These are phyloP conservation scores for Alternaria sp. DNA, from an alignment of 2,329 filamentous ascomycete genomes.

Conservation along the genomic window DNA sequence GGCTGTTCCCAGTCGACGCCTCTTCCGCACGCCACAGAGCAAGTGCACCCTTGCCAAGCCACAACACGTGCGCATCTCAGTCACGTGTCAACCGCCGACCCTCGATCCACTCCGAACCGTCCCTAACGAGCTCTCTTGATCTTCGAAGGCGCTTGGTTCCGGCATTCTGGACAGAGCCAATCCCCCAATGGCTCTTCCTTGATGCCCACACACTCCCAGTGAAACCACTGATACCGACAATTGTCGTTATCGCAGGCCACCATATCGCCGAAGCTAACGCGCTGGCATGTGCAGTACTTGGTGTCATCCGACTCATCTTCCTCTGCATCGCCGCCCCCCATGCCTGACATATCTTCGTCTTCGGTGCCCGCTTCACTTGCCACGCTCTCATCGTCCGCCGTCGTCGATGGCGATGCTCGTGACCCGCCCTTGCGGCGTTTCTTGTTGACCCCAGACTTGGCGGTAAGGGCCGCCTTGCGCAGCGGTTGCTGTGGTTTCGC, in stretches of 20 bases:
- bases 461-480: constrained; percentile 44
- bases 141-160: constrained; percentile 48
- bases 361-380: constrained; percentile 53
- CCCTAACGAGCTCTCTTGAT: constrained; percentile 48
- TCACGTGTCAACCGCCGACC: not conserved
- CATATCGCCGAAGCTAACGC: constrained; percentile 86
- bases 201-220: constrained; percentile 69
- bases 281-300: constrained; percentile 82
- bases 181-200: constrained; percentile 58
- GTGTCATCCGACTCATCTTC: constrained; percentile 78
- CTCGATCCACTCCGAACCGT: not conserved
- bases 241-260: constrained; percentile 85
- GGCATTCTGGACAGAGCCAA: constrained; percentile 57
- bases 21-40: constrained; percentile 17
- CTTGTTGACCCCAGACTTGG: constrained; percentile 45
- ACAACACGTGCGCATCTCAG: constrained; percentile 13
- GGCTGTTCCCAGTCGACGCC: constrained; percentile 18
- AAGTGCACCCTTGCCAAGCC: constrained; percentile 5
- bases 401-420: constrained; percentile 51
- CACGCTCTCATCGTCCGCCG: constrained; percentile 60
- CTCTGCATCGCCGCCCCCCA: constrained; percentile 46
- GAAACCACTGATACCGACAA: constrained; percentile 86
- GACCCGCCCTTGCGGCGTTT: constrained; percentile 47
- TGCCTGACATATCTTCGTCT: constrained; percentile 60
- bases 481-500: constrained; percentile 60